phyloP scores from a whole-genome alignment of 2,329 filamentous ascomycete genomes.

The Aspergillus fijiensis region DNA sequence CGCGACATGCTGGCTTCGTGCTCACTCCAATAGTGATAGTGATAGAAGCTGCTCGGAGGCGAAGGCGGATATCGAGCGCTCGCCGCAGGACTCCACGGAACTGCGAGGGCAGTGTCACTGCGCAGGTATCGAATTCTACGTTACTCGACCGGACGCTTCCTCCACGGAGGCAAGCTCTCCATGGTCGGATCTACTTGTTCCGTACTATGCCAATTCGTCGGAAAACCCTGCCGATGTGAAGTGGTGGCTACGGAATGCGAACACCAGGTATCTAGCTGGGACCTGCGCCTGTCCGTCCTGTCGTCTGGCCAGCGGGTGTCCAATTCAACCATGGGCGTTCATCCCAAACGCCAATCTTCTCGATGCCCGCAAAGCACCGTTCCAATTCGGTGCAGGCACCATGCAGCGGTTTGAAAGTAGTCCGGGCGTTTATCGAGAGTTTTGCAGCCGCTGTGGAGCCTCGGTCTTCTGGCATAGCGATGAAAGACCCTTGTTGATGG shows the following conservation, averaged over 20 bases:
- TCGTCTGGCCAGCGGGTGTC: slow-evolving; percentile 59
- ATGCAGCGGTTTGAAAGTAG: slow-evolving; percentile 57
- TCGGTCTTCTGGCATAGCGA: slow-evolving; percentile 63
- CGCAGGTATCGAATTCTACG: slow-evolving; percentile 54
- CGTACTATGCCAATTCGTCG: slow-evolving; percentile 43
- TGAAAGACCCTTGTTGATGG: slow-evolving; percentile 56
- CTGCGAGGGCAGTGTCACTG: slow-evolving; percentile 57
- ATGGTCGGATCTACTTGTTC: slow-evolving; percentile 56
- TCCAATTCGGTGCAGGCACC: slow-evolving; percentile 43
- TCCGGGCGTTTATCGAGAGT: slow-evolving; percentile 56
- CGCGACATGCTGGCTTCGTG: slow-evolving; percentile 24
- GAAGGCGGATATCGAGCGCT: background rate
- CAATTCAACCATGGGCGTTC: slow-evolving; percentile 67
- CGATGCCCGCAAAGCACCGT: slow-evolving; percentile 37
- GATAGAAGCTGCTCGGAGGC: background rate
- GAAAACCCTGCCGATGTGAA: slow-evolving; percentile 52
- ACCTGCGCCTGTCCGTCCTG: slow-evolving; percentile 64
- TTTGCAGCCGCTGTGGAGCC: slow-evolving; percentile 63
- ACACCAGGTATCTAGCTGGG: slow-evolving; percentile 58
- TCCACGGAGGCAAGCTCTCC: slow-evolving; percentile 49
- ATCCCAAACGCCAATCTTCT: slow-evolving; percentile 60
- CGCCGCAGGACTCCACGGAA: slow-evolving; percentile 14
- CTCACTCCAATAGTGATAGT: background rate
- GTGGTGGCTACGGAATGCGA: slow-evolving; percentile 58
- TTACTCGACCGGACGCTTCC: slow-evolving; percentile 54